Base-by-base conservation (phyloP, 2,329 filamentous ascomycete species). In the Aspergillus tamarii region DNA sequence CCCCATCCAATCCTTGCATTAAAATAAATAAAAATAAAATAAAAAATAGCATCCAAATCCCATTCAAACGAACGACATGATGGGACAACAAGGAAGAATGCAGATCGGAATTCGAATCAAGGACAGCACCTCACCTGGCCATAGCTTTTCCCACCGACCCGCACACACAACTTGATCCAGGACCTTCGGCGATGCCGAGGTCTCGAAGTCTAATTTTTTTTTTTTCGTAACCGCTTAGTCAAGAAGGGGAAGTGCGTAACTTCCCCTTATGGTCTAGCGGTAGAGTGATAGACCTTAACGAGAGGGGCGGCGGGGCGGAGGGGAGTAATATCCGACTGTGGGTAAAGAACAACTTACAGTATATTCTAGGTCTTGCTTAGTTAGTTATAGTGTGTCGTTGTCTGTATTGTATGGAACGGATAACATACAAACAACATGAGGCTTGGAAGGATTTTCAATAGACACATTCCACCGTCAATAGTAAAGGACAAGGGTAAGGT, bases 151-250 rank as follows among this genome's bases (percentile, higher is more conserved):
- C 48, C 28, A 19, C 6, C 36, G 16, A 41, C 36, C 34, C 34
- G 16, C 36, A 41, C 3, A 28, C 48, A 36, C 9, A 26, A 23
- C 16, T 32, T 32, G 8, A 14, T 34, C 28, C 16, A 32, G 26
- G 26, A 19, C 28, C 16, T 55, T 39, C 52, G 52, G 52, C 52
- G 52, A 55, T 55, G 52, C 52, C 52, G 52, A 55, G 52, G 34
- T 19, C 7, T 4, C 12, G 39, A 55, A 55, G 32, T 55, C 36
- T 55, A 55, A 36, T 26, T 6, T 3, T 39, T 1, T 26, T 6
- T 3, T 39, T 1, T 10, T 6, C 16, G 2, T 8, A 1, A 3
- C 50, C 52, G 32, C 52, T 55, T 39, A 23, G 30, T 55, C 8
- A 39, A 21, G 23, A 54, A 19, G 30, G 28, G 50, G 50, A 54